Percentiles rank a stretch among this genome's conserved stretches.
Conservation (phyloP, 1,284 basidiomycete genomes). For the Polyporus tsugae region DNA sequence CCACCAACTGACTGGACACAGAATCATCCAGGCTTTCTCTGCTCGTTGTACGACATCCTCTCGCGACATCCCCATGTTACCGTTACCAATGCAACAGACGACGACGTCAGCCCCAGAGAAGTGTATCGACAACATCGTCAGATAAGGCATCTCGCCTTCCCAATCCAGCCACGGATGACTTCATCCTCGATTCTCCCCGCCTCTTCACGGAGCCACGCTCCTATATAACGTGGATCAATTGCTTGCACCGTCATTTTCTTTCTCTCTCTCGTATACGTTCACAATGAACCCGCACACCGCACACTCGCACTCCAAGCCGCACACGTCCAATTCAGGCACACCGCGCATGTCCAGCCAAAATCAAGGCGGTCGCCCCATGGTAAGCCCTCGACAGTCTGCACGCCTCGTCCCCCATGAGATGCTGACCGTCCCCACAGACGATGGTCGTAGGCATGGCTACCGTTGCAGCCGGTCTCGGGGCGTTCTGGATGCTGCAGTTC, state of each 20-base stretch:
- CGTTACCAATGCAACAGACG: background rate
- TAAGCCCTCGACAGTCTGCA: background rate
- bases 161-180: background rate
- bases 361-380: conserved; percentile 27
- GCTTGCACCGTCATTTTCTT: background rate
- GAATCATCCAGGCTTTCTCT: too few species aligned
- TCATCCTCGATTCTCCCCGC: background rate
- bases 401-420: background rate
- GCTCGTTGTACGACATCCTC: too few species aligned
- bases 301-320: background rate
- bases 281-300: background rate
- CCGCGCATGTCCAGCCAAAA: conserved; percentile 10
- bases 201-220: background rate
- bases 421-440: conserved; percentile 14
- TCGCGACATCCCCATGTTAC: too few species aligned
- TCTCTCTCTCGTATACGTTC: background rate
- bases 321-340: conserved; percentile 11
- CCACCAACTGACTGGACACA: too few species aligned
- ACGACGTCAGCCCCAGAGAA: background rate
- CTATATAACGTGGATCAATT: background rate
- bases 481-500: conserved; percentile 33
- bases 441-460: conserved; percentile 32
- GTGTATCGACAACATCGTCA: background rate
- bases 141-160: conserved; percentile 2
- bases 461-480: conserved; percentile 28